These are phyloP conservation scores for Massariosphaeria phaeospora DNA, from an alignment of 495 filamentous ascomycete species.

Conservation along the genomic window DNA sequence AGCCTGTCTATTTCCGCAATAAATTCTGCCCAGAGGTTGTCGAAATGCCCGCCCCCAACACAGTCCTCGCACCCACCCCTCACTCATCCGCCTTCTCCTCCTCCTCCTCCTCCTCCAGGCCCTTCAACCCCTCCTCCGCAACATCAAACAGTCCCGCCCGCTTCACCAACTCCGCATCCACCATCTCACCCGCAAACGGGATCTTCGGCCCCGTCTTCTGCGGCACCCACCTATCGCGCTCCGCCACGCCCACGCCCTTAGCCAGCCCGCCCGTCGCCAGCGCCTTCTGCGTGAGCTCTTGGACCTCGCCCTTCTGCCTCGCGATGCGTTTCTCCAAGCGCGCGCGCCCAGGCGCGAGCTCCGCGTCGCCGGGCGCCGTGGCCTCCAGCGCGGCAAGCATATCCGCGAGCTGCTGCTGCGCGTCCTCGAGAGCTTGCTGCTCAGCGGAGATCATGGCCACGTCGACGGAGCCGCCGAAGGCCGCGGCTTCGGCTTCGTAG, in stretches of 20 bases:
- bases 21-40: too few species aligned
- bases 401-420: neutral
- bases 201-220: slow-evolving; percentile 10
- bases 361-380: neutral
- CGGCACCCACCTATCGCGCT: slow-evolving; percentile 9
- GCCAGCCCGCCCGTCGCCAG: slow-evolving; percentile 5
- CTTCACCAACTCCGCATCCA: slow-evolving; percentile 18
- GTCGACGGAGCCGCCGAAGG: neutral
- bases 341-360: neutral
- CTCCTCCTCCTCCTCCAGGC: neutral
- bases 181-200: slow-evolving; percentile 20
- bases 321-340: slow-evolving; percentile 14
- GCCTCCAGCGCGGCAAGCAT: slow-evolving; percentile 14
- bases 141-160: slow-evolving; percentile 11
- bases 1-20: too few species aligned
- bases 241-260: slow-evolving; percentile 3
- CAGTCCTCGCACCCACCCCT: too few species aligned
- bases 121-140: slow-evolving; percentile 4
- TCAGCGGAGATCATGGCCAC: slow-evolving; percentile 3
- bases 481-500: neutral
- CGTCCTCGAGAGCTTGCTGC: neutral
- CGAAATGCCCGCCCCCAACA: too few species aligned
- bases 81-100: too few species aligned
- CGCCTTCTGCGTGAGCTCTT: slow-evolving; percentile 7
- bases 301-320: neutral